Base-by-base conservation (phyloP, 2,329 filamentous ascomycete species). In the Fusarium liriodendri region DNA sequence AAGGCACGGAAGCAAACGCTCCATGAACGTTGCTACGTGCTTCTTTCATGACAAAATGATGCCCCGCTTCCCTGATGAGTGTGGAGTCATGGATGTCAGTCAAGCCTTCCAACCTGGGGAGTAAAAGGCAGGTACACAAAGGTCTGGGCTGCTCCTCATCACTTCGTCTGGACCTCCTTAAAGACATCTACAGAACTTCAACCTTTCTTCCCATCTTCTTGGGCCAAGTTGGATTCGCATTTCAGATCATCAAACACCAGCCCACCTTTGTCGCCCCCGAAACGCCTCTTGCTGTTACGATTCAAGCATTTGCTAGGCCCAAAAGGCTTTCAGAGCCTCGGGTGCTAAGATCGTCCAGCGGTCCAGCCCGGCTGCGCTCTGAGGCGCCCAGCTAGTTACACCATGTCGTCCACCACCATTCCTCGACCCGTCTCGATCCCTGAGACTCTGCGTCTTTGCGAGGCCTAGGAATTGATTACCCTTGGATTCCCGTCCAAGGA, bases 341-440 rank as follows among this genome's bases (percentile, higher is more conserved):
- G 11, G 42, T 45, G 38, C 47, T 50, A 62, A 64, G 70, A 33
- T 62, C 45, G 57, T 27, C 58, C 61, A 42, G 42, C 37, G 63
- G 42, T 33, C 63, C 63, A 60, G 40, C 29, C 61, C 22, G 33
- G 47, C 62, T 70, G 71, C 60, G 55, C 57, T 68, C 33, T 52
- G 63, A 74, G 67, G 67, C 71, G 42, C 54, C 67, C 33, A 45
- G 71, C 69, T 61, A 45, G 71, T 72, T 63, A 60, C 60, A 74
- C 60, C 45, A 50, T 66, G 42, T 38, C 42, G 32, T 52, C 54
- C 54, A 66, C 64, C 66, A 73, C 54, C 72, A 75, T 75, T 75
- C 72, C 72, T 71, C 27, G 37, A 62, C 60, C n/a, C 50, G 59
- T 66, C 70, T 73, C 38, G 62, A 72, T 64, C 38, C 71, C 59